phyloP scores from a whole-genome alignment of 495 filamentous ascomycete genomes.

The Penicillium herquei region DNA sequence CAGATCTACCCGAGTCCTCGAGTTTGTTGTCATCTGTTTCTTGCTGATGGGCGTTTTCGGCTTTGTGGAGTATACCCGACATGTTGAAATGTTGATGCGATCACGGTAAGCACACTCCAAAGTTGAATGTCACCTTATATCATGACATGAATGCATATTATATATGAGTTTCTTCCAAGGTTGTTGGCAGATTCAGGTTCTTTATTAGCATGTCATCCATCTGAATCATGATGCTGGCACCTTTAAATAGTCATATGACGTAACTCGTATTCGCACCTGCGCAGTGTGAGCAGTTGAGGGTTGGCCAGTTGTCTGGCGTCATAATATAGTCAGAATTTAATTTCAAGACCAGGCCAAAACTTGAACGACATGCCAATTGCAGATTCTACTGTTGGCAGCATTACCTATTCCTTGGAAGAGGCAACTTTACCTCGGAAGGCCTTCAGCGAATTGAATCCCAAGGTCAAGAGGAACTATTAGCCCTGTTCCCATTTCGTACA shows the following conservation, averaged over 20 bases:
- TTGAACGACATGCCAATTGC: neutral
- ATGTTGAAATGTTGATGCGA: neutral
- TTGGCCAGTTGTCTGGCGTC: neutral
- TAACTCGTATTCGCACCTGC: neutral
- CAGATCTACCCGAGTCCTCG: neutral
- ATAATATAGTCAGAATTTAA: neutral
- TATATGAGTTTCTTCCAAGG: too few relatives aligned
- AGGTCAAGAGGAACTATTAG: neutral
- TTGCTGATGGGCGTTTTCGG: neutral
- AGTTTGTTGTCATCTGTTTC: neutral
- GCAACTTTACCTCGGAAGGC: neutral
- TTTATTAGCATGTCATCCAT: neutral
- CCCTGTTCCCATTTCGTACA: neutral
- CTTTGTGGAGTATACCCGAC: slow-evolving; percentile 1
- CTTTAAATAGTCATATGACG: neutral
- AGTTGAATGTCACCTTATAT: neutral
- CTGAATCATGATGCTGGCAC: neutral
- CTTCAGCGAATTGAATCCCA: neutral
- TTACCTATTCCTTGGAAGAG: neutral
- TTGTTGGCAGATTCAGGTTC: too few relatives aligned
- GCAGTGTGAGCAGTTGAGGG: too few relatives aligned
- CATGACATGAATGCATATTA: neutral
- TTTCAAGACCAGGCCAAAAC: neutral
- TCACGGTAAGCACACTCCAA: neutral
- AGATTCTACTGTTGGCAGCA: too few relatives aligned